These are phyloP conservation scores for Coemansia sp. DNA, from an alignment of 192 early-diverging fungal species.

Conservation along the genomic window DNA sequence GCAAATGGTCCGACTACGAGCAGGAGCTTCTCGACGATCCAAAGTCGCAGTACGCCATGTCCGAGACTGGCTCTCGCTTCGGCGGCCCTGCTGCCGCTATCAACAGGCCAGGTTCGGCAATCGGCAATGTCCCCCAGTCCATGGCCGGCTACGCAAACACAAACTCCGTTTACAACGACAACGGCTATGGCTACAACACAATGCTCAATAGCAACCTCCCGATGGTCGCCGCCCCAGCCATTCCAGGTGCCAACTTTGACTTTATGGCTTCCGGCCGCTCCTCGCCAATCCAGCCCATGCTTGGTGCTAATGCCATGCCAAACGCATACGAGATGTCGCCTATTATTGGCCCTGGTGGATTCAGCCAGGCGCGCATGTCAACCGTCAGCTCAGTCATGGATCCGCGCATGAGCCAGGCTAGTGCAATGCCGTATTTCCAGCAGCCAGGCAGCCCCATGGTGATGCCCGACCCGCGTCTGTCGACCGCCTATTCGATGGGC, in stretches of 20 bases:
- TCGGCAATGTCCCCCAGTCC: slow-evolving; percentile 49
- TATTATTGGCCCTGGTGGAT: slow-evolving; percentile 17
- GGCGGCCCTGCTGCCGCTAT: slow-evolving; percentile 24
- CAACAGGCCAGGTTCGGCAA: slow-evolving; percentile 50
- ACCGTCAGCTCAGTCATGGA: slow-evolving; percentile 20
- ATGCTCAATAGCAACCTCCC: slow-evolving; percentile 36
- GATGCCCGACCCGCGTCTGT: slow-evolving; percentile 16
- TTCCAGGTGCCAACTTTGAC: slow-evolving; percentile 26
- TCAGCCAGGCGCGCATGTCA: slow-evolving; percentile 19
- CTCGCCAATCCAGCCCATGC: slow-evolving; percentile 36
- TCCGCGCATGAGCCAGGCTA: slow-evolving; percentile 36
- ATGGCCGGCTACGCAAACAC: slow-evolving; percentile 49
- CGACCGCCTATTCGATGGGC: slow-evolving; percentile 16
- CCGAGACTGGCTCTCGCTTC: slow-evolving; percentile 45
- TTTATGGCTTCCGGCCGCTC: slow-evolving; percentile 35
- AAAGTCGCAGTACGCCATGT: slow-evolving; percentile 43
- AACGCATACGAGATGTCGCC: slow-evolving; percentile 48
- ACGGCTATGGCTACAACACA: slow-evolving; percentile 51
- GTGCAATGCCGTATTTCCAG: slow-evolving; percentile 25
- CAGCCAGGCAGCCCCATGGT: slow-evolving; percentile 3
- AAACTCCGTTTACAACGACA: slow-evolving; percentile 52
- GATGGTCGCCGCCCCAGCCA: slow-evolving; percentile 4
- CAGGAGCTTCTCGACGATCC: slow-evolving; percentile 54
- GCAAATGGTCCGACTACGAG: slow-evolving; percentile 83
- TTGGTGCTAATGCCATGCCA: slow-evolving; percentile 8